phyloP scores from a whole-genome alignment of 768 basidiomycete species.

The Tricholoma bakamatsutake region DNA sequence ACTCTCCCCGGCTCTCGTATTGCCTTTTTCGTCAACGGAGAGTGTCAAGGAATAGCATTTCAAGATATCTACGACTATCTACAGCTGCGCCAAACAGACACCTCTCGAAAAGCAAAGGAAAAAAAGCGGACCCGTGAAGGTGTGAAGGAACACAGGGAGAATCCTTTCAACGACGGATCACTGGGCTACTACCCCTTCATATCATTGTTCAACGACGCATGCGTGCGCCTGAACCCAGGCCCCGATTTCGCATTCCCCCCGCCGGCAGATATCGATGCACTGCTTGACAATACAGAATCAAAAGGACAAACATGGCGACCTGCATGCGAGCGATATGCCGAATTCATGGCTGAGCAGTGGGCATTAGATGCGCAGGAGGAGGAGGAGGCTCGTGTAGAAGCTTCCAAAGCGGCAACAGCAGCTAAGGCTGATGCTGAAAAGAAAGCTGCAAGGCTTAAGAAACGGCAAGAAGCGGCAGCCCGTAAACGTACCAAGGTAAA shows the following conservation, averaged over 20 bases:
- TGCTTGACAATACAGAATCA: constrained; percentile 34
- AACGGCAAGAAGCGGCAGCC: constrained; percentile 46
- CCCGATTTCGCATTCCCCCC: constrained; percentile 82
- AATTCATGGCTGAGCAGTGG: constrained; percentile 83
- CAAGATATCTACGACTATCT: constrained; percentile 86
- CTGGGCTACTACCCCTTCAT: constrained; percentile 95
- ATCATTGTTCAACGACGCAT: constrained; percentile 87
- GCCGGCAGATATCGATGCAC: constrained; percentile 67
- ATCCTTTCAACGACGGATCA: constrained; percentile 89
- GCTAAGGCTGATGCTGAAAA: constrained; percentile 44
- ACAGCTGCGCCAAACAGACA: constrained; percentile 63
- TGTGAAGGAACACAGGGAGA: constrained; percentile 72
- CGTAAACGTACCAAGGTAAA: constrained; percentile 43
- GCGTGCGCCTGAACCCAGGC: constrained; percentile 81
- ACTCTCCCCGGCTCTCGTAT: constrained; percentile 66
- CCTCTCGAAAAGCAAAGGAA: constrained; percentile 58
- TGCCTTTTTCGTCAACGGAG: constrained; percentile 90
- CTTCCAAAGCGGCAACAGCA: constrained; percentile 29
- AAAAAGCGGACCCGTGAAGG: constrained; percentile 60
- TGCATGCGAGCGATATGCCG: constrained; percentile 75
- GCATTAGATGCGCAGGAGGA: constrained; percentile 74
- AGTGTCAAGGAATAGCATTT: constrained; percentile 78
- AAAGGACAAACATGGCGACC: constrained; percentile 65
- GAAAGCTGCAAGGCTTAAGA: constrained; percentile 41
- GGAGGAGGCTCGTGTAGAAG: constrained; percentile 49